These are phyloP conservation scores for Dissophora globulifera DNA, from an alignment of 192 early-diverging fungal genomes.

Conservation along the genomic window DNA sequence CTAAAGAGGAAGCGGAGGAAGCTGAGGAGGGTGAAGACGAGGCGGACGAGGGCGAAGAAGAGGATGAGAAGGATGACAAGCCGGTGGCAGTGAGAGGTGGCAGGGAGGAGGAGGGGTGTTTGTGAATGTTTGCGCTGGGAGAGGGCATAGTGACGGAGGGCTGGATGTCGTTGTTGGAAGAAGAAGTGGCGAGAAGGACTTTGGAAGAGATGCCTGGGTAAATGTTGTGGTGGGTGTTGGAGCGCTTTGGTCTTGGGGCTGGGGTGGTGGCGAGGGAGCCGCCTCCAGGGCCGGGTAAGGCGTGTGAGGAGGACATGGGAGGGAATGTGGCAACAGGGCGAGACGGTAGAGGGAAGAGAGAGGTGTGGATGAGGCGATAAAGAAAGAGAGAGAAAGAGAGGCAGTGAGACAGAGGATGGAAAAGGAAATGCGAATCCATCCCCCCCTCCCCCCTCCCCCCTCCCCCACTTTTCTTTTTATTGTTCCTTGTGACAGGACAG, in stretches of 20 bases:
- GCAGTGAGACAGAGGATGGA: not conserved
- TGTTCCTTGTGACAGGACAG: too few species aligned
- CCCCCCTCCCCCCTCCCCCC: not conserved
- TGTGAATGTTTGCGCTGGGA: slow-evolving; percentile 6
- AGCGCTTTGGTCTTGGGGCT: not conserved
- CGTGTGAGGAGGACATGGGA: not conserved
- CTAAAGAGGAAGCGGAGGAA: slow-evolving; percentile 19
- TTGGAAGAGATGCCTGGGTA: not conserved
- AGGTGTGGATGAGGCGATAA: not conserved
- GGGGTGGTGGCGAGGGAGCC: not conserved
- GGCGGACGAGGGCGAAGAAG: slow-evolving; percentile 1
- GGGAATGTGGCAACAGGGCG: not conserved
- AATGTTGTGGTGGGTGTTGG: not conserved
- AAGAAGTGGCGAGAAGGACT: not conserved
- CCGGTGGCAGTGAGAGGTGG: not conserved
- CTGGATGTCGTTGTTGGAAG: slow-evolving; percentile 3
- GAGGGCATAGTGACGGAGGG: not conserved
- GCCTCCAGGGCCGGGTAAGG: not conserved
- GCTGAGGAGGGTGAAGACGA: not conserved
- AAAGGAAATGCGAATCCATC: slow-evolving; percentile 40
- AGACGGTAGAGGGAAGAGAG: not conserved
- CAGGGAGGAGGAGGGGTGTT: not conserved
- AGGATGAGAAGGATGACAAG: slow-evolving; percentile 1
- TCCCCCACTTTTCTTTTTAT: not conserved
- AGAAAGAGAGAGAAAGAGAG: slow-evolving; percentile 4